Conservation (phyloP, 768 basidiomycete species). For the Cystofilobasidium ferigula region DNA sequence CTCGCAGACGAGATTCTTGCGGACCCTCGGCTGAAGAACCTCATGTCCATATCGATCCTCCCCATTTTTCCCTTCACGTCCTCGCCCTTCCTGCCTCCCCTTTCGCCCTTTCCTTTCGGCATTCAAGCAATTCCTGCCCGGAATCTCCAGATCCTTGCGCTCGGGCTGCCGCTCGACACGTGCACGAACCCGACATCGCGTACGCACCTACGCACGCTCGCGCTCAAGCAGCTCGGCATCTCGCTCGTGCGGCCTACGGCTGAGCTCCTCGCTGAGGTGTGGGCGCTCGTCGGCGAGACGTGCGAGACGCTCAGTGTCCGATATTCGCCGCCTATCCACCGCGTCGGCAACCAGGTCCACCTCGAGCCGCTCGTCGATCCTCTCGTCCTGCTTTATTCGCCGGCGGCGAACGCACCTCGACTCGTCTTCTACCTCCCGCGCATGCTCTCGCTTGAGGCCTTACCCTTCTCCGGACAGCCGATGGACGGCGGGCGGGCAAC, state of each 20-base stretch:
- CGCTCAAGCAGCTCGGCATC: constrained; percentile 15
- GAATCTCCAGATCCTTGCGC: constrained; percentile 1
- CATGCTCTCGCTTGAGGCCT: background rate
- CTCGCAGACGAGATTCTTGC: constrained; percentile 2
- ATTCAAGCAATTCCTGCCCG: constrained; percentile 15
- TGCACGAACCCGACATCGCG: constrained; percentile 16
- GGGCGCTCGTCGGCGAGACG: background rate
- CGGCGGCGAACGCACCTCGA: constrained; percentile 6
- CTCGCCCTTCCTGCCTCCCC: background rate
- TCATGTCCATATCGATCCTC: constrained; percentile 20
- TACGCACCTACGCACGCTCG: constrained; percentile 25
- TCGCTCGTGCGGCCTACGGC: constrained; percentile 17
- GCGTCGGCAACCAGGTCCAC: background rate
- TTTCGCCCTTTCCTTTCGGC: constrained; percentile 20
- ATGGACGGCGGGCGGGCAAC: background rate
- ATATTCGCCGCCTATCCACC: background rate
- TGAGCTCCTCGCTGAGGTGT: constrained; percentile 22
- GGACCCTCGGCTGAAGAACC: background rate
- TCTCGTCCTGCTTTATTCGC: constrained; percentile 5
- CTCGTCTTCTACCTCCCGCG: constrained; percentile 26
- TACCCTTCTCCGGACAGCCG: background rate
- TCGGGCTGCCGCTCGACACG: constrained; percentile 22
- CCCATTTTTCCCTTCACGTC: constrained; percentile 2
- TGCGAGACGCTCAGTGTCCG: constrained; percentile 1
- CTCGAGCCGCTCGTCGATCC: constrained; percentile 20